Evolutionary conservation across 1,139 yeast species (phyloP), one percentile per base, ranked within the genome.

Genomic region (Pichia sp.): DNA sequence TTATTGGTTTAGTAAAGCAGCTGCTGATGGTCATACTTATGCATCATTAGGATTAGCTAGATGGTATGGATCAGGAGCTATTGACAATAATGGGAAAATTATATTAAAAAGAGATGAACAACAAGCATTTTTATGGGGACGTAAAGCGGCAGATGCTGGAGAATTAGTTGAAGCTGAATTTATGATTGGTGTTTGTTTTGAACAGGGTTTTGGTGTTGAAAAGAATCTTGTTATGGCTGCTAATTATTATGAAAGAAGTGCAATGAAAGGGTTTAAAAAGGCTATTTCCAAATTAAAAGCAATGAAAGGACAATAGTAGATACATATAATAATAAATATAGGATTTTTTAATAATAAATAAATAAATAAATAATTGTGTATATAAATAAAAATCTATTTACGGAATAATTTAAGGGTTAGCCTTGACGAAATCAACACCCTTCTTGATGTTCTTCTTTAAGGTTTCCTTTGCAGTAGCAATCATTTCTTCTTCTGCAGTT

Each of bases 11-110:
- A 70, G 82, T 44, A 76, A 80, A 51, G 91, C 95, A 1, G 88
- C 94, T 0, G 71, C 72, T 49, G 72, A 70, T 42, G 84, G 89
- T 34, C 91, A 87, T 55, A 80, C 93, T 0, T 86, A 86, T 55
- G 91, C 95, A 7, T 89, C 89, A 71, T 68, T 89, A 56, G 95
- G 96, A 0, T 69, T 91, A 43, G 77, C 88, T 47, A 89, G 96
- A 35, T 91, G 98, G 97, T 85, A 83, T 56, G 68, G 91, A 49
- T 78, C 86, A 0, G 97, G 97, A 2, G 78, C 84, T 5, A 35
- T 42, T 29, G 51, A 48, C 32, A 24, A 28, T n/a, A 36, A 43
- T 20, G 48, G 48, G 5, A 73, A 76, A 11, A 86, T 83, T 0
- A 66, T 87, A 23, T 73, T 93, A 33, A 66, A 69, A 31, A 81